Percentiles rank a stretch among this genome's conserved stretches.
These are phyloP conservation scores for Geranium brycei DNA, from an alignment of 345 rosid genomes.

Conservation along the genomic window DNA sequence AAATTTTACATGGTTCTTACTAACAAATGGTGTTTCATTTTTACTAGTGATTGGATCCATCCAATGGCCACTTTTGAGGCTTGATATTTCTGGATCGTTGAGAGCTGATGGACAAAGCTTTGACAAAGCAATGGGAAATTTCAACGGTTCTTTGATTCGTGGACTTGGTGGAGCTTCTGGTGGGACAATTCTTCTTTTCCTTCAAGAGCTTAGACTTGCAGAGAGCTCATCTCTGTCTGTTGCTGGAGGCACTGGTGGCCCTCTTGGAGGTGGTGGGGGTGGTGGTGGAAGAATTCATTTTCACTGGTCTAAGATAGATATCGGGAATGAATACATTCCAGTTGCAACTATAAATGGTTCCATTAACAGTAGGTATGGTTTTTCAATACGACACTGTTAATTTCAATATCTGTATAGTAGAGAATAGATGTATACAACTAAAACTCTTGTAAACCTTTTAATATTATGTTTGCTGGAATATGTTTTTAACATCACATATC, in stretches of 20 bases:
- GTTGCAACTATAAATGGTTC: constrained; percentile 61
- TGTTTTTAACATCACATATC: background rate
- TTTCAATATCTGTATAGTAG: background rate
- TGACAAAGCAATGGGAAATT: constrained; percentile 23
- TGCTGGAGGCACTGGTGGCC: constrained; percentile 76
- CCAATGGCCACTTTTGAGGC: constrained; percentile 66
- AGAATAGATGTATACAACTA: too few relatives aligned
- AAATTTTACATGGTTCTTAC: constrained; percentile 4
- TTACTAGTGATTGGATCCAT: constrained; percentile 71
- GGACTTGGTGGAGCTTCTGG: constrained; percentile 99
- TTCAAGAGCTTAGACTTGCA: constrained; percentile 61
- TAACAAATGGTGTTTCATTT: constrained; percentile 17
- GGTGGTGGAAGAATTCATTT: constrained; percentile 98
- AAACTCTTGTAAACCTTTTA: too few relatives aligned
- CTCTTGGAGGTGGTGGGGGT: constrained; percentile 89
- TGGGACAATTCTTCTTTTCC: constrained; percentile 92
- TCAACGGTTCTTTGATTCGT: constrained; percentile 49
- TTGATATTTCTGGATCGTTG: constrained; percentile 62
- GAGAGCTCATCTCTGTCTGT: constrained; percentile 58
- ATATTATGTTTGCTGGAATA: background rate
- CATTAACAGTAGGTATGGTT: constrained; percentile 51
- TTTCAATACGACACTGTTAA: too few relatives aligned
- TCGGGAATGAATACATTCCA: constrained; percentile 65
- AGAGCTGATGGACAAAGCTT: constrained; percentile 83
- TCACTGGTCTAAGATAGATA: constrained; percentile 79